These are phyloP conservation scores for Fonsecaea pedrosoi DNA, from an alignment of 2,329 filamentous ascomycete genomes.

Conservation along the genomic window DNA sequence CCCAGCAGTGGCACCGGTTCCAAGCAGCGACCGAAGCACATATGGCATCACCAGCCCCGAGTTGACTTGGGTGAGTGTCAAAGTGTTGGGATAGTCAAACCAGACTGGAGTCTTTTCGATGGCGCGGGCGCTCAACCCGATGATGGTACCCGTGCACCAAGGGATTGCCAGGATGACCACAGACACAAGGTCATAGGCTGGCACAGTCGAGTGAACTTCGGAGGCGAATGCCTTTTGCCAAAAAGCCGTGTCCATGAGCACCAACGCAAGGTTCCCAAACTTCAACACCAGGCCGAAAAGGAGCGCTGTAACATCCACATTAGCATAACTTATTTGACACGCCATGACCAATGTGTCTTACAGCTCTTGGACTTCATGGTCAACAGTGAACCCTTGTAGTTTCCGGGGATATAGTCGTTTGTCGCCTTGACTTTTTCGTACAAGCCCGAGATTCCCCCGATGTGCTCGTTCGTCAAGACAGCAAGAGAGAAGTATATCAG, in stretches of 20 bases:
- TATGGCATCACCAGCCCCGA: slow-evolving; percentile 59
- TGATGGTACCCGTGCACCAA: slow-evolving; percentile 56
- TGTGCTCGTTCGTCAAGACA: slow-evolving; percentile 26
- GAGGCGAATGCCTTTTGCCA: slow-evolving; percentile 62
- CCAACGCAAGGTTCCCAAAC: slow-evolving; percentile 58
- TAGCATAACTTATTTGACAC: neutral
- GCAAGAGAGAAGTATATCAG: slow-evolving; percentile 47
- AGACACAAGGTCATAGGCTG: slow-evolving; percentile 56
- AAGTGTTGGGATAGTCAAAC: slow-evolving; percentile 51
- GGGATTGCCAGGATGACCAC: slow-evolving; percentile 57
- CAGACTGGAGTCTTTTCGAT: slow-evolving; percentile 56
- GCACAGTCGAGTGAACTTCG: slow-evolving; percentile 56
- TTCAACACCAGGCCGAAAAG: slow-evolving; percentile 55
- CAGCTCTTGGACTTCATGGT: slow-evolving; percentile 55
- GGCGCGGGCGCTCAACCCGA: slow-evolving; percentile 54
- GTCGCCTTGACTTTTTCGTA: slow-evolving; percentile 51
- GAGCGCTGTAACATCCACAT: slow-evolving; percentile 11
- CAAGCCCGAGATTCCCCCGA: slow-evolving; percentile 20
- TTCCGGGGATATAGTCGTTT: slow-evolving; percentile 54
- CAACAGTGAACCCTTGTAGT: slow-evolving; percentile 56
- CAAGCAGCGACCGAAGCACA: slow-evolving; percentile 53
- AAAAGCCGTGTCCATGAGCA: slow-evolving; percentile 61
- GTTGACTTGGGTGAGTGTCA: slow-evolving; percentile 52
- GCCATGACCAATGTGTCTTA: slow-evolving; percentile 42
- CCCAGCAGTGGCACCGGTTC: slow-evolving; percentile 51